Conservation (phyloP, 306 rosid genomes). For the Ochetophila trinervis region DNA sequence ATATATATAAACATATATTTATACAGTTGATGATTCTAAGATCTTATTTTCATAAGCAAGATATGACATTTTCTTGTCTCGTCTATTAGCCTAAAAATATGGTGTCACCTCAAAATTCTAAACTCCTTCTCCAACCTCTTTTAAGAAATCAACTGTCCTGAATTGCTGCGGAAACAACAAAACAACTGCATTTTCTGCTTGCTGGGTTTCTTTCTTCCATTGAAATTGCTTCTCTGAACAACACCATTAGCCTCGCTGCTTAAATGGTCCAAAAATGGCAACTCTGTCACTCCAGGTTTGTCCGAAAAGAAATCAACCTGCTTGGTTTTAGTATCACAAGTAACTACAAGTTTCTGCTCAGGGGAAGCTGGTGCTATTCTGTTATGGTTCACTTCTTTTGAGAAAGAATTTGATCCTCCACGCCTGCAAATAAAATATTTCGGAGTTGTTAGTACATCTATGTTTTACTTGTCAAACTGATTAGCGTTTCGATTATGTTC, state of each 20-base stretch:
- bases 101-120: background rate
- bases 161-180: conserved; percentile 34
- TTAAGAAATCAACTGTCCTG: background rate
- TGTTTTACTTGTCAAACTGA: background rate
- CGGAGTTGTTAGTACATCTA: background rate
- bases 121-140: background rate
- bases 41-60: too few species aligned
- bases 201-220: conserved; percentile 22
- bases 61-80: background rate
- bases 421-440: conserved; percentile 38
- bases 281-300: conserved; percentile 22
- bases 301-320: conserved; percentile 26
- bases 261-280: conserved; percentile 22
- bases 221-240: conserved; percentile 19
- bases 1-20: too few species aligned
- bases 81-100: background rate
- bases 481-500: background rate
- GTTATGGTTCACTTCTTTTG: conserved; percentile 55
- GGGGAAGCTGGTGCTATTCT: conserved; percentile 65
- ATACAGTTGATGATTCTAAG: too few species aligned
- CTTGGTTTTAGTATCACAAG: conserved; percentile 28
- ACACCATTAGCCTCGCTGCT: conserved; percentile 14
- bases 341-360: conserved; percentile 35
- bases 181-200: conserved; percentile 20
- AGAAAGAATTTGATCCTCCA: conserved; percentile 37